phyloP scores from a whole-genome alignment of 225 moss, liverwort and hornwort genomes.

The Thuidium tamariscinum region DNA sequence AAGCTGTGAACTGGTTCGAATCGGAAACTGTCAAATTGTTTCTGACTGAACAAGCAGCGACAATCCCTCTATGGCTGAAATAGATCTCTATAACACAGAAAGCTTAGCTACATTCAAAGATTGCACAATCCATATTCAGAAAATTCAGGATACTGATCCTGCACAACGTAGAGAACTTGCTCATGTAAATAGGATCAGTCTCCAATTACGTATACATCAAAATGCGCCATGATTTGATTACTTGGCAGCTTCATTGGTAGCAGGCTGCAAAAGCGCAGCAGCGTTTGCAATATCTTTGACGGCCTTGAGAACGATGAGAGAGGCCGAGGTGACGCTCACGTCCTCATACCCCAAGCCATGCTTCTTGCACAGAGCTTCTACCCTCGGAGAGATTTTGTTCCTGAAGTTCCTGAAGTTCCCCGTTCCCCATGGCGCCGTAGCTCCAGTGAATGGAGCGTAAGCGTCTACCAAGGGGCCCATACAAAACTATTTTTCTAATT shows the following conservation, averaged over 20 bases:
- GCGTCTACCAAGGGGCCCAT: too few relatives aligned
- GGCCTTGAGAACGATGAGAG: constrained; percentile 38
- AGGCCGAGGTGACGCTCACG: constrained; percentile 40
- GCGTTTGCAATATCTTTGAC: constrained; percentile 60
- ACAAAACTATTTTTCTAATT: too few relatives aligned
- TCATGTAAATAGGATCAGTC: background rate
- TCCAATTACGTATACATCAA: background rate
- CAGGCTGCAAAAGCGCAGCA: background rate
- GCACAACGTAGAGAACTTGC: background rate
- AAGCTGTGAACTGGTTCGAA: background rate
- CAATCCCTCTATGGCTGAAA: background rate
- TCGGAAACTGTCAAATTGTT: background rate
- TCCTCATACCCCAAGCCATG: constrained; percentile 68
- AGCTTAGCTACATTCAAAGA: background rate
- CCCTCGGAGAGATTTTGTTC: constrained; percentile 46
- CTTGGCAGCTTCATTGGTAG: background rate
- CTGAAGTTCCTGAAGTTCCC: too few relatives aligned
- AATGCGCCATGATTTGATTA: background rate
- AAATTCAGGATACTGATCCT: background rate
- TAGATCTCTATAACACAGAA: too few relatives aligned
- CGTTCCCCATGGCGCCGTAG: too few relatives aligned
- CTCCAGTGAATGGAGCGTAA: too few relatives aligned
- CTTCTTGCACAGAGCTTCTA: constrained; percentile 61
- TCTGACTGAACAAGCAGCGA: too few relatives aligned
- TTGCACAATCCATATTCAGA: background rate